These are phyloP conservation scores for Teratosphaeria destructans DNA, from an alignment of 2,329 filamentous ascomycete species.

Conservation along the genomic window DNA sequence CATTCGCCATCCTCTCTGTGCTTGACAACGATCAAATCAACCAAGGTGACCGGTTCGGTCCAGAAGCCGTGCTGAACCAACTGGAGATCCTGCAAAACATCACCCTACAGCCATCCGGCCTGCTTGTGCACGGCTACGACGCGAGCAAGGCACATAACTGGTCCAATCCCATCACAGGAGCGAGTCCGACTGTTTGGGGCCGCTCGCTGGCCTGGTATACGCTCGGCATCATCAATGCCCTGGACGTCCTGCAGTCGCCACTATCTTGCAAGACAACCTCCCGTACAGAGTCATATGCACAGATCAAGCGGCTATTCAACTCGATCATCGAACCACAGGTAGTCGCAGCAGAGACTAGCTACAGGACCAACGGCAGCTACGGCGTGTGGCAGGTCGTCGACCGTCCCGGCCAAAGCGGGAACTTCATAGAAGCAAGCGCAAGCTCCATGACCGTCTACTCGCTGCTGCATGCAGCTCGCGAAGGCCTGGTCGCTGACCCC, in stretches of 20 bases:
- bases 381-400: slow-evolving; percentile 51
- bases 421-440: slow-evolving; percentile 52
- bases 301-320: slow-evolving; percentile 26
- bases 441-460: slow-evolving; percentile 49
- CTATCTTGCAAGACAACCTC: slow-evolving; percentile 6
- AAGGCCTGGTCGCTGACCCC: slow-evolving; percentile 25
- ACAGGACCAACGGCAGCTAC: slow-evolving; percentile 7
- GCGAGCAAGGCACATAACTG: slow-evolving; percentile 38
- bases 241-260: slow-evolving; percentile 30
- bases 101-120: slow-evolving; percentile 31
- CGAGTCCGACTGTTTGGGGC: slow-evolving; percentile 45
- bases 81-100: slow-evolving; percentile 37
- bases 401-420: slow-evolving; percentile 37
- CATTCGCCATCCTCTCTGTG: slow-evolving; percentile 30
- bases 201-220: slow-evolving; percentile 46
- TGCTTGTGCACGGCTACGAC: slow-evolving; percentile 48
- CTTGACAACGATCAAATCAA: slow-evolving; percentile 4
- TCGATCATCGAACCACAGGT: slow-evolving; percentile 33
- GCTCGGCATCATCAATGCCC: slow-evolving; percentile 40
- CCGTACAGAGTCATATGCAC: slow-evolving; percentile 18
- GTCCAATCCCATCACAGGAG: slow-evolving; percentile 42
- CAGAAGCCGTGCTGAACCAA: slow-evolving; percentile 27
- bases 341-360: slow-evolving; percentile 24
- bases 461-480: slow-evolving; percentile 36
- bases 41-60: slow-evolving; percentile 8